phyloP scores from a whole-genome alignment of 345 rosid species.

The Psidium guajava region DNA sequence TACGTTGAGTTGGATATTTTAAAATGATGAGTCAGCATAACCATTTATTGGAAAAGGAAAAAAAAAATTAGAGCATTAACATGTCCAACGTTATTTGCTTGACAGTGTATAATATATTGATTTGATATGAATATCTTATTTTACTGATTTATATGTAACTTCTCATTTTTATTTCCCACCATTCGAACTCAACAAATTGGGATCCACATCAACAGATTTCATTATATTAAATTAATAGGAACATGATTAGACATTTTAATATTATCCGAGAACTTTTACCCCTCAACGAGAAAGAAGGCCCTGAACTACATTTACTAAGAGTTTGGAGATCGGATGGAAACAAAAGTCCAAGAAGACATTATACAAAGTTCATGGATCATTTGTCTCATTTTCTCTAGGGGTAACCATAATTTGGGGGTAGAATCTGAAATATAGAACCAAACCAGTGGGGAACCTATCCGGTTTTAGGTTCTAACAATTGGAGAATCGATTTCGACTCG shows the following conservation, averaged over 20 bases:
- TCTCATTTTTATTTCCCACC: not conserved
- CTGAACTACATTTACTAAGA: not conserved
- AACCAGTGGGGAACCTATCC: too few species aligned
- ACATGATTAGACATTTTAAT: accelerated
- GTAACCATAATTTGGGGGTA: too few species aligned
- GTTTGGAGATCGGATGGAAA: accelerated
- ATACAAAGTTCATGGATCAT: not conserved
- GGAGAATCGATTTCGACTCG: too few species aligned
- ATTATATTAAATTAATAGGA: not conserved
- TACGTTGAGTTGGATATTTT: not conserved
- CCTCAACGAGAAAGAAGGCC: too few species aligned
- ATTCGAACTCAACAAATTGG: not conserved
- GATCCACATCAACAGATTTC: accelerated
- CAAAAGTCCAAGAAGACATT: accelerated
- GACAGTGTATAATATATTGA: not conserved
- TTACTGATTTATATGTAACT: not conserved
- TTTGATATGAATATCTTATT: not conserved
- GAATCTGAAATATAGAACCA: too few species aligned
- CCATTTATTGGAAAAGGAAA: not conserved
- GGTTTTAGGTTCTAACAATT: too few species aligned
- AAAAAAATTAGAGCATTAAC: not conserved
- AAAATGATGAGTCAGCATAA: not conserved
- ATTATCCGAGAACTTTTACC: not conserved
- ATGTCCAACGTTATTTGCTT: not conserved
- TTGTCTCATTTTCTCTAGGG: not conserved